phyloP scores from a whole-genome alignment of 495 filamentous ascomycete species.

The Annulohypoxylon bovei region DNA sequence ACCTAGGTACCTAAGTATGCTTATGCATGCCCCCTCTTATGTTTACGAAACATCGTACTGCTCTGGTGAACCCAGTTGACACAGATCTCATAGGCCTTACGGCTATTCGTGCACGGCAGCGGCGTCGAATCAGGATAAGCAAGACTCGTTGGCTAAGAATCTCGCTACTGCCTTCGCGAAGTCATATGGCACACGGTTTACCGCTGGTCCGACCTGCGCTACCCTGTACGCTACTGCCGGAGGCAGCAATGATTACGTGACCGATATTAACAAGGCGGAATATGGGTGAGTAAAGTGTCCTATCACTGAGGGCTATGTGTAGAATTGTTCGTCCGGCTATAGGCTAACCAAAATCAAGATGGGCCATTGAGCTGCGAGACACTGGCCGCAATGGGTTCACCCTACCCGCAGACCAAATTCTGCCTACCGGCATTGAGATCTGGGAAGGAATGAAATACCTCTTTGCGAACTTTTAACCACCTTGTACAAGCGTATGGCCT shows the following conservation, averaged over 20 bases:
- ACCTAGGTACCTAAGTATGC: too few species aligned
- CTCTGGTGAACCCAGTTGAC: neutral
- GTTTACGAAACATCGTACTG: neutral
- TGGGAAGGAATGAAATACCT: conserved; percentile 66
- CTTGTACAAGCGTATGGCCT: neutral
- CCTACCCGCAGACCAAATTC: conserved; percentile 65
- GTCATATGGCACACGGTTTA: conserved; percentile 60
- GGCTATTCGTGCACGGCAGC: conserved; percentile 52
- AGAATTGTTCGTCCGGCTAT: neutral
- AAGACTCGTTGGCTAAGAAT: conserved; percentile 50
- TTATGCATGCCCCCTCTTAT: conserved; percentile 2
- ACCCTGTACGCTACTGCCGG: conserved; percentile 69
- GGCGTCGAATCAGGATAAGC: conserved; percentile 59
- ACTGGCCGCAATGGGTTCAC: conserved; percentile 63
- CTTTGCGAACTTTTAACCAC: conserved; percentile 55
- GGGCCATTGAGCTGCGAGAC: conserved; percentile 64
- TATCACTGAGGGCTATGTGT: neutral
- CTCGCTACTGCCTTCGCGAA: conserved; percentile 54
- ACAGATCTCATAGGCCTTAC: conserved; percentile 39
- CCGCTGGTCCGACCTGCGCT: conserved; percentile 63
- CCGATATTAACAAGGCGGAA: conserved; percentile 60
- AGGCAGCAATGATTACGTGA: conserved; percentile 64
- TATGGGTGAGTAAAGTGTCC: conserved; percentile 47
- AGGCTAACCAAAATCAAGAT: conserved; percentile 44
- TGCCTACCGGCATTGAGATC: conserved; percentile 60